Evolutionary conservation across 345 rosid species (phyloP).

Genomic region (Eucalyptus rudis): DNA sequence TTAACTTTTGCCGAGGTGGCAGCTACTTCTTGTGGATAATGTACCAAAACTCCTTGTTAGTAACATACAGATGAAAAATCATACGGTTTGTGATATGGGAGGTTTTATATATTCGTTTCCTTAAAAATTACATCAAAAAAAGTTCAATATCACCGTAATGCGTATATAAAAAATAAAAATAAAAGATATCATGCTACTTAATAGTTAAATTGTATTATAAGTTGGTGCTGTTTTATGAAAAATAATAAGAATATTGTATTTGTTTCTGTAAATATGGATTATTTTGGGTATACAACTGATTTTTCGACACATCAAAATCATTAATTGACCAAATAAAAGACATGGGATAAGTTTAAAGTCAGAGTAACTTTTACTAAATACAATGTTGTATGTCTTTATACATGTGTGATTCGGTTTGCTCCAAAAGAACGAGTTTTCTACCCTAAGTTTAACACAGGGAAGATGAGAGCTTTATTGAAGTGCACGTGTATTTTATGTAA

Average conservation of each 20-base stretch:
- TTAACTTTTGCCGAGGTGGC: neutral
- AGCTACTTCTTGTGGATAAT: neutral
- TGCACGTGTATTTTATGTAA: no score
- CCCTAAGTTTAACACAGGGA: no score
- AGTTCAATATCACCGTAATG: neutral
- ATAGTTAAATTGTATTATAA: neutral
- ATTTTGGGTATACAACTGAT: neutral
- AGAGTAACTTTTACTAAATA: neutral
- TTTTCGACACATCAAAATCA: neutral
- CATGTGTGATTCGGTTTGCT: neutral
- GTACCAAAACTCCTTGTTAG: neutral
- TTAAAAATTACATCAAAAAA: no score
- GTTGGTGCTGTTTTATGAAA: neutral
- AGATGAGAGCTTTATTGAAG: no score
- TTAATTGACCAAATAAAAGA: neutral
- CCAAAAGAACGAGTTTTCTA: no score
- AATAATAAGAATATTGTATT: neutral
- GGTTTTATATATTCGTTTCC: neutral
- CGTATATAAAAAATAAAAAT: no score
- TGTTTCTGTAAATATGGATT: neutral
- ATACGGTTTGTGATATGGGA: neutral
- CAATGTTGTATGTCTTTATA: neutral
- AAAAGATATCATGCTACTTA: rapidly evolving
- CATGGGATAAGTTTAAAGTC: neutral
- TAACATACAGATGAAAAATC: neutral